A percentile compares a stretch with the other conserved stretches of the same genome.
phyloP scores from a whole-genome alignment of 805 yeast genomes.

The Myxozyma mucilagina region DNA sequence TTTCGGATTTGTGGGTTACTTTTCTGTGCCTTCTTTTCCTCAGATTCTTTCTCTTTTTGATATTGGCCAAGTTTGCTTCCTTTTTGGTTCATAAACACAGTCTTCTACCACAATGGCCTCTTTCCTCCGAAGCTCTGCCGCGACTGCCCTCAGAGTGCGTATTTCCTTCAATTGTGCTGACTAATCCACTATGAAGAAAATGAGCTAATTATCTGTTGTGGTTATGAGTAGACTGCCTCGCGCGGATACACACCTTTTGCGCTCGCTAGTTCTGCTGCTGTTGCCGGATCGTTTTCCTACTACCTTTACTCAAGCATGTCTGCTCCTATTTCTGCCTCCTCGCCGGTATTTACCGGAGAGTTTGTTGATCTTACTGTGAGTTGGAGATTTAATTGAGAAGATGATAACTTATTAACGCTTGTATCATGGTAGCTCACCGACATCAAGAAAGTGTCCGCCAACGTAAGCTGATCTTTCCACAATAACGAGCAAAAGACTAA shows the following conservation, averaged over 20 bases:
- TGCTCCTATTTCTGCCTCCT: conserved; percentile 22
- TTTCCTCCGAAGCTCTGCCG: conserved; percentile 10
- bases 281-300: conserved; percentile 25
- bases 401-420: background rate
- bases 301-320: conserved; percentile 20
- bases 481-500: too few species aligned
- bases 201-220: background rate
- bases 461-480: conserved; percentile 13
- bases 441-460: conserved; percentile 13
- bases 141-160: conserved; percentile 8
- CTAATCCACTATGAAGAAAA: background rate
- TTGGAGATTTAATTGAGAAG: background rate
- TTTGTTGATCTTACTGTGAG: conserved; percentile 28
- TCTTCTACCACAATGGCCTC: conserved; percentile 6
- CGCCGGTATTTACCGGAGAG: conserved; percentile 25
- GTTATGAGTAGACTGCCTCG: conserved; percentile 2
- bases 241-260: conserved; percentile 12
- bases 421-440: conserved; percentile 16
- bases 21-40: background rate
- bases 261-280: conserved; percentile 17
- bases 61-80: background rate
- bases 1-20: too few species aligned
- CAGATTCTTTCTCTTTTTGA: background rate
- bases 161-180: background rate
- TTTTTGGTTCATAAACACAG: background rate